Evolutionary conservation across 2,329 filamentous ascomycete species (phyloP).

Genomic region (Fusarium sacchari): DNA sequence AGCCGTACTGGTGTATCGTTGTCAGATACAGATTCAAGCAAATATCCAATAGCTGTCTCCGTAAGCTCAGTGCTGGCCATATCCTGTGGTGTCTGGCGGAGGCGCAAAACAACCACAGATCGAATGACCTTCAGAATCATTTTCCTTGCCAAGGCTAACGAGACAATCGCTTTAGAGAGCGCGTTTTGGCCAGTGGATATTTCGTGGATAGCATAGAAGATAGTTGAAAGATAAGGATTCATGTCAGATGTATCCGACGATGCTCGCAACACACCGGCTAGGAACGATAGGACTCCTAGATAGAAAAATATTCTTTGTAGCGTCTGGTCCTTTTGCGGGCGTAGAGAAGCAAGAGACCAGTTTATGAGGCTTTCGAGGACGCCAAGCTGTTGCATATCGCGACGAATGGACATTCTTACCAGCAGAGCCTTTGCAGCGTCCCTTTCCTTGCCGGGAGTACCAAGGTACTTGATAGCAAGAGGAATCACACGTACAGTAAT

Average conservation of each 20-base stretch:
- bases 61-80: constrained; percentile 65
- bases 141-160: constrained; percentile 84
- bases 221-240: constrained; percentile 69
- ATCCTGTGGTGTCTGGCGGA: constrained; percentile 61
- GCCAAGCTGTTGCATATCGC: constrained; percentile 85
- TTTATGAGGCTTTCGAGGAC: constrained; percentile 74
- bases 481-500: constrained; percentile 77
- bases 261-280: constrained; percentile 76
- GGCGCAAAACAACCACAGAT: constrained; percentile 73
- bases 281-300: constrained; percentile 81
- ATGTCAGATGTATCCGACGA: constrained; percentile 81
- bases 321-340: constrained; percentile 51
- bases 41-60: constrained; percentile 83
- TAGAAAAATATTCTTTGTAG: constrained; percentile 74
- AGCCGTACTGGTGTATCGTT: constrained; percentile 91
- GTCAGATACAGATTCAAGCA: constrained; percentile 82
- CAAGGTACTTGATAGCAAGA: constrained; percentile 76
- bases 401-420: constrained; percentile 82
- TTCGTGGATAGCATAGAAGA: constrained; percentile 72
- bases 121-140: constrained; percentile 86
- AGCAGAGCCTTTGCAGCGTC: constrained; percentile 87
- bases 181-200: constrained; percentile 63
- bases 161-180: constrained; percentile 65
- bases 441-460: constrained; percentile 83
- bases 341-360: constrained; percentile 75